Evolutionary conservation across 352 stramenopile species (phyloP).

Genomic region (Globisporangium rhizosaccharum): DNA sequence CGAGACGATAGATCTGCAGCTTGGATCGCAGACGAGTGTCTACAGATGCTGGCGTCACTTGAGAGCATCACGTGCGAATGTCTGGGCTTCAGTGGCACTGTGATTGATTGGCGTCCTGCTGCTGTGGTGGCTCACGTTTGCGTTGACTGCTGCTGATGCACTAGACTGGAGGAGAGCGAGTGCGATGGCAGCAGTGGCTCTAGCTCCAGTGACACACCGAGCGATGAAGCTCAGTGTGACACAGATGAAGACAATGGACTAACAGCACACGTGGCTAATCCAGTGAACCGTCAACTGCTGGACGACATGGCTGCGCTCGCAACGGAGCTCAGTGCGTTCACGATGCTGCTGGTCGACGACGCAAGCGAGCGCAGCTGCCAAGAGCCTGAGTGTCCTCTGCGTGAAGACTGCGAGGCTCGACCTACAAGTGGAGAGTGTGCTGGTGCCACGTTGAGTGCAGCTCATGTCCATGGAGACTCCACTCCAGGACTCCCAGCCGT

Average conservation of each 20-base stretch:
- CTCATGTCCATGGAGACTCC: neutral
- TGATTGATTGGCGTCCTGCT: neutral
- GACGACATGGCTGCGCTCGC: constrained; percentile 11
- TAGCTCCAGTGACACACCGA: neutral
- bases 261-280: neutral
- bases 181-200: too few species aligned
- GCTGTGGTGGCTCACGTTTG: neutral
- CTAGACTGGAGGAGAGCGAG: neutral
- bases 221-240: neutral
- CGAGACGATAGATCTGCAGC: neutral
- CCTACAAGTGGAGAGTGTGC: neutral
- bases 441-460: neutral
- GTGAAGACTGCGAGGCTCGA: neutral
- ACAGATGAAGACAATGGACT: too few species aligned
- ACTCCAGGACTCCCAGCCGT: neutral
- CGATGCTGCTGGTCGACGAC: constrained; percentile 9
- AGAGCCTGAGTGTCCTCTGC: too few species aligned
- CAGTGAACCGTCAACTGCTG: constrained; percentile 6
- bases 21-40: constrained; percentile 8
- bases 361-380: neutral
- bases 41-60: constrained; percentile 19
- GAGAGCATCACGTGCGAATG: constrained; percentile 6
- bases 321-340: constrained; percentile 21
- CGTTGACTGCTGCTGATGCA: neutral
- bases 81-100: neutral